Evolutionary conservation across 2,329 filamentous ascomycete species (phyloP).

Genomic region (Mollisia scopiformis): DNA sequence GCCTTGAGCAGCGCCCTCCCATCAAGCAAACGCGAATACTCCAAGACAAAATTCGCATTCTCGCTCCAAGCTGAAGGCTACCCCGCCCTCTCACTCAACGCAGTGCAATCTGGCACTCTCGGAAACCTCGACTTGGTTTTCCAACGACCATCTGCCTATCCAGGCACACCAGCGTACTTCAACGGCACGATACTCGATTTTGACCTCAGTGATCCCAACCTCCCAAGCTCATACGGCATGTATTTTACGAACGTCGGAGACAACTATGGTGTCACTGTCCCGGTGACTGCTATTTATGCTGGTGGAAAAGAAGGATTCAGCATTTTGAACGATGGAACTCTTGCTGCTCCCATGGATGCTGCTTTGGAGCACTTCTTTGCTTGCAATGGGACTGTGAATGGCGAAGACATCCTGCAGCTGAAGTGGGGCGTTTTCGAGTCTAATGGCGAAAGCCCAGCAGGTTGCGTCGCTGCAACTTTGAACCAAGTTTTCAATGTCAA

Average conservation of each 20-base stretch:
- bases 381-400: not conserved
- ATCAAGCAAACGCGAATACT: not conserved
- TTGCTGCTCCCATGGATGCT: not conserved
- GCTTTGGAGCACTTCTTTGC: not conserved
- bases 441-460: not conserved
- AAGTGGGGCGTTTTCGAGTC: not conserved
- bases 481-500: no score
- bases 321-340: not conserved
- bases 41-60: not conserved
- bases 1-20: not conserved
- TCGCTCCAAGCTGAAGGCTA: not conserved
- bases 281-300: not conserved
- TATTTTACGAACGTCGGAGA: not conserved
- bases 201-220: not conserved
- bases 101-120: not conserved
- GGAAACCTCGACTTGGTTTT: conserved; percentile 8
- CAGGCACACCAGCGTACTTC: conserved; percentile 10
- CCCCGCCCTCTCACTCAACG: not conserved
- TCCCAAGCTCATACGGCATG: not conserved
- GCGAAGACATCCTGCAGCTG: not conserved
- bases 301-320: not conserved
- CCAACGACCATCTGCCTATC: conserved; percentile 3
- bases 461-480: not conserved
- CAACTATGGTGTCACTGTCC: not conserved
- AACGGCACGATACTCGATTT: conserved; percentile 2